Evolutionary conservation across 208 protist genomes (phyloP), one percentile per base, ranked within the genome.

Genomic region (Herpetomonas samuelpessoai): DNA sequence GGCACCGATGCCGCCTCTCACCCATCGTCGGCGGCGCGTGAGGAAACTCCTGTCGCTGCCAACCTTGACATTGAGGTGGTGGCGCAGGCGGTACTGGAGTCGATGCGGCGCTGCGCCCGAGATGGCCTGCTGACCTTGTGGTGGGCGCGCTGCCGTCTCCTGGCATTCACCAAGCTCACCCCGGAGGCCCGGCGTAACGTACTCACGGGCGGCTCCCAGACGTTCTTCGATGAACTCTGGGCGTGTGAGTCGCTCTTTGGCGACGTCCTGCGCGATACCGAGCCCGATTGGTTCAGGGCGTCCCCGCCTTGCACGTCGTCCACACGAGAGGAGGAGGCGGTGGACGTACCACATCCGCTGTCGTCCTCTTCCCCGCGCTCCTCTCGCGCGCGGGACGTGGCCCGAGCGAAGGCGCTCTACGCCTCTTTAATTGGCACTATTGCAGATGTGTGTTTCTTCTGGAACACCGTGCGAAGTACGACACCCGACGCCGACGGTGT

Each of bases 141-240:
- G 85, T 95, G 88, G 88, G 80, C 77, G 18, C 79, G 88, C 50
- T 89, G 78, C 70, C 82, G 88, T 0, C 59, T 95, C 35, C 66
- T 95, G 10, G 74, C 71, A 49, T 63, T 83, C 46, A 58, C 72
- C 54, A 55, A 82, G 31, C 66, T 91, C 1, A 48, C 69, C 18
- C 47, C 14, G 29, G 10, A 51, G 3, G 68, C 71, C 16, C 76
- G 79, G 12, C 50, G 69, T 19, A 68, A 77, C 26, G 47, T 93
- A n/a, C 51, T 86, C 30, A 65, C 74, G 4, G 74, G 74, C 10
- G 39, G 57, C 21, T 56, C 80, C 12, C 65, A 78, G 29, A 57
- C 64, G 6, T 93, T 81, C 61, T 93, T 90, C 50, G 68, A 71
- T 12, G 75, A 76, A 30, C 55, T 88, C 18, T 86, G 80, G 80